phyloP scores from a whole-genome alignment of 2,329 filamentous ascomycete genomes.

The Chaetomium sp. region DNA sequence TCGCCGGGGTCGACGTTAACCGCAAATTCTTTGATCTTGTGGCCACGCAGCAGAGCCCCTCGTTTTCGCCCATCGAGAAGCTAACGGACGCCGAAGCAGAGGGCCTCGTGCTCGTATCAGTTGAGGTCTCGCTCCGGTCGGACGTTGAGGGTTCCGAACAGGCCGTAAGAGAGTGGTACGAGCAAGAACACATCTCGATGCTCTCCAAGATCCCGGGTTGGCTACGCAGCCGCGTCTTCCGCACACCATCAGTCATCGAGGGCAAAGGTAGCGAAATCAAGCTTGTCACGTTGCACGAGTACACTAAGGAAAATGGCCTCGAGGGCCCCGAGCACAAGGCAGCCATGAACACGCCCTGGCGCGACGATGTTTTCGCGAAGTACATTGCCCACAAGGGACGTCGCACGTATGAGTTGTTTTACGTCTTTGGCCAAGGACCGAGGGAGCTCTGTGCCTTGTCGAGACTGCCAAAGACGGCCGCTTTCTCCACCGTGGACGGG shows the following conservation, averaged over 20 bases:
- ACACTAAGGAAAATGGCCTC: conserved; percentile 65
- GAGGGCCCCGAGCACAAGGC: conserved; percentile 65
- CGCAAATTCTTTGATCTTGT: conserved; percentile 72
- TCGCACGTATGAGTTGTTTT: conserved; percentile 71
- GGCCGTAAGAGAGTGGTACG: conserved; percentile 67
- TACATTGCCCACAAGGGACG: conserved; percentile 60
- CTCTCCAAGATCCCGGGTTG: conserved; percentile 76
- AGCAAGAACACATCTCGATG: conserved; percentile 73
- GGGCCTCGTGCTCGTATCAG: conserved; percentile 63
- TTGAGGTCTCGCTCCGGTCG: conserved; percentile 58
- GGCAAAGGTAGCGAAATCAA: conserved; percentile 50
- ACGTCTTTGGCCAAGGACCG: conserved; percentile 75
- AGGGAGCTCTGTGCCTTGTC: conserved; percentile 65
- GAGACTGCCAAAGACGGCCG: conserved; percentile 47
- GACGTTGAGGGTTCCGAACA: conserved; percentile 53
- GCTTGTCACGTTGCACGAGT: conserved; percentile 73
- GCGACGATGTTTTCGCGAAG: conserved; percentile 59
- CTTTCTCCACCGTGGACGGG: conserved; percentile 58
- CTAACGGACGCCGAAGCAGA: conserved; percentile 60
- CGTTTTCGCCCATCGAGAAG: conserved; percentile 63
- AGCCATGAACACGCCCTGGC: conserved; percentile 64
- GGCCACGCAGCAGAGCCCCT: conserved; percentile 54
- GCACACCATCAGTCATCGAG: conserved; percentile 63
- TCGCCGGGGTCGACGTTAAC: conserved; percentile 63
- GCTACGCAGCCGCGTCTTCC: conserved; percentile 71